A percentile compares a stretch with the other conserved stretches of the same genome.
These are phyloP conservation scores for Ilyonectria sp. DNA, from an alignment of 2,329 filamentous ascomycete species.

Conservation along the genomic window DNA sequence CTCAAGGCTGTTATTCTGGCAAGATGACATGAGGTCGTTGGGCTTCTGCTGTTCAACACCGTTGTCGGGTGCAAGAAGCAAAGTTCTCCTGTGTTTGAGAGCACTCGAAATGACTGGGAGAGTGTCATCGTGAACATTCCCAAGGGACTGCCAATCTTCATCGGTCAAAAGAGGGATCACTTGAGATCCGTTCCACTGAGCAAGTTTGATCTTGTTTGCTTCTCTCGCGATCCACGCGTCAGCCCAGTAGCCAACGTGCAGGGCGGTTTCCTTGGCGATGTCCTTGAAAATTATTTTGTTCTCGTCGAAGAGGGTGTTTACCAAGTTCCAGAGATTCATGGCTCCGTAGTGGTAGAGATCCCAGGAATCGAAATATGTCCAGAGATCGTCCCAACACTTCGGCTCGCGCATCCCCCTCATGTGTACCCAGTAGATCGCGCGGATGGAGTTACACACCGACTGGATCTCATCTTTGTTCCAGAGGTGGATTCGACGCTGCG, in stretches of 20 bases:
- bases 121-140: slow-evolving; percentile 49
- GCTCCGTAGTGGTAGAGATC: slow-evolving; percentile 65
- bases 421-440: slow-evolving; percentile 53
- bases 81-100: slow-evolving; percentile 51
- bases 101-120: slow-evolving; percentile 51
- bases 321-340: slow-evolving; percentile 64
- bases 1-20: slow-evolving; percentile 46
- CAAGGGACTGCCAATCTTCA: slow-evolving; percentile 49
- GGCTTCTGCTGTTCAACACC: slow-evolving; percentile 32
- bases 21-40: slow-evolving; percentile 48
- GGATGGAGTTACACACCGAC: slow-evolving; percentile 56
- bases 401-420: slow-evolving; percentile 54
- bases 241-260: slow-evolving; percentile 54
- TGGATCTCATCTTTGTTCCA: slow-evolving; percentile 60
- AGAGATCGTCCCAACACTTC: slow-evolving; percentile 59
- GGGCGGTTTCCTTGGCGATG: slow-evolving; percentile 42
- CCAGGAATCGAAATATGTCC: slow-evolving; percentile 62
- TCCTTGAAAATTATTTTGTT: slow-evolving; percentile 54
- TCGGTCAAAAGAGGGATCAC: slow-evolving; percentile 49
- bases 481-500: slow-evolving; percentile 50
- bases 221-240: slow-evolving; percentile 53
- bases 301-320: slow-evolving; percentile 59
- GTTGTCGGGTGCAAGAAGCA: slow-evolving; percentile 42
- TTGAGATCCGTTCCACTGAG: slow-evolving; percentile 46
- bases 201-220: slow-evolving; percentile 52